Evolutionary conservation across 345 rosid genomes (phyloP).

Genomic region (Acer yangbiense): DNA sequence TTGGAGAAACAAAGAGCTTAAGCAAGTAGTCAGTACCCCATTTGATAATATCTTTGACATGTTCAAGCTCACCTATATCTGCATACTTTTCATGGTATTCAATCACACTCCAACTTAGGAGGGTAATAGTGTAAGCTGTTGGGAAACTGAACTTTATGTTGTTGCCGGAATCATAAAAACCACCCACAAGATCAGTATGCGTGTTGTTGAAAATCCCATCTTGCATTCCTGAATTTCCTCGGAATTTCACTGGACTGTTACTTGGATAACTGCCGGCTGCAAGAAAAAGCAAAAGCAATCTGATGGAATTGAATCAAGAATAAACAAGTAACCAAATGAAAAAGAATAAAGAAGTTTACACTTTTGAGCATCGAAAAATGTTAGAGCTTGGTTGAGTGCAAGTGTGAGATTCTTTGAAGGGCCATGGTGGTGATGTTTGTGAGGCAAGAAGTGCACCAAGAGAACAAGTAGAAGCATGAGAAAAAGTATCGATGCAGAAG

Average conservation of each 20-base stretch:
- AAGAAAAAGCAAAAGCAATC: conserved; percentile 2
- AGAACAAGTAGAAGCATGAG: conserved; percentile 30
- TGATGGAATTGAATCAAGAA: background rate
- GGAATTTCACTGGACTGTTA: conserved; percentile 48
- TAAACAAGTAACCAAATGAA: background rate
- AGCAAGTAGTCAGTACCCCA: conserved; percentile 69
- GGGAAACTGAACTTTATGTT: conserved; percentile 65
- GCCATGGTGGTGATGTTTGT: conserved; percentile 30
- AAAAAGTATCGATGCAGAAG: conserved; percentile 26
- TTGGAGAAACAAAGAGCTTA: conserved; percentile 43
- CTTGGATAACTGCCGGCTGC: conserved; percentile 57
- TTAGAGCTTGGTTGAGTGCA: conserved; percentile 54
- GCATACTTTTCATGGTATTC: conserved; percentile 60
- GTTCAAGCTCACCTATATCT: conserved; percentile 55
- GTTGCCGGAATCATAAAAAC: conserved; percentile 69
- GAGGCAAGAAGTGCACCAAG: conserved; percentile 41
- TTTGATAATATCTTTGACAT: conserved; percentile 56
- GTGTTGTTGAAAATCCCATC: conserved; percentile 45
- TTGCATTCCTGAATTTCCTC: conserved; percentile 57
- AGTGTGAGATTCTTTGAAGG: conserved; percentile 53
- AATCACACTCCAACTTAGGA: conserved; percentile 67
- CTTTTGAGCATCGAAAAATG: conserved; percentile 67
- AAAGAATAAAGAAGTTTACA: conserved; percentile 31
- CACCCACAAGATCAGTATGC: conserved; percentile 45
- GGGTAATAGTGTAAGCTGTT: conserved; percentile 54